Base-by-base conservation (phyloP, 1,284 basidiomycete species). In the Schizophyllum amplum region DNA sequence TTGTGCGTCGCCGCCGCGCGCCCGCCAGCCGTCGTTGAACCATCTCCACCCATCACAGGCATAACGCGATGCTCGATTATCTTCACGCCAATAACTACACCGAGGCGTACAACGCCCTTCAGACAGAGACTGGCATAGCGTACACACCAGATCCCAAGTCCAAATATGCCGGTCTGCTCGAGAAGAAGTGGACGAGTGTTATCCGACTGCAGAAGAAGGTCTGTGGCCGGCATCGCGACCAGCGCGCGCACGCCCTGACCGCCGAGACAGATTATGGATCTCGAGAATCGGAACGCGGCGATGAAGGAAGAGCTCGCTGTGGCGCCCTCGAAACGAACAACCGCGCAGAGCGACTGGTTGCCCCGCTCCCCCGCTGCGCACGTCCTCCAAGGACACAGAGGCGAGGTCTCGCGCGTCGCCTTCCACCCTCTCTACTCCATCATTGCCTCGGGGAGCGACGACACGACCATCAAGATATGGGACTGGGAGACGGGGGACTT, bases 401-500 rank as follows among this genome's bases (percentile, higher is more conserved):
- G 83, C 59, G 88, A 79, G 76, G 69, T 95, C 59, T 92, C 87
- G 21, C 77, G 83, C 50, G 82, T 95, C 48, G 83, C 90, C 2
- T 96, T 96, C 69, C 93, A 96, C 68, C 94, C 93, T 0, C 78
- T 84, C 25, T 95, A 92, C 73, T 92, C 86, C 47, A 76, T 90
- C 15, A 71, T 95, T 26, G 93, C 90, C 9, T 89, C 86, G 25
- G 92, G 91, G 4, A 90, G 88, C 63, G 93, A 94, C 67, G 93
- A 96, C 67, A 79, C 89, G 42, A 92, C 86, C 1, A 81, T 95
- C 64, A 95, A 95, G 74, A 83, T 96, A 54, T 95, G 93, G 92
- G 93, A 96, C 68, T 96, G 93, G 92, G 93, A 96, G 68, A 90
- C 90, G 46, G 93, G 93, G 24, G 93, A 95, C 63, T 90, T 94